phyloP scores from a whole-genome alignment of 2,329 filamentous ascomycete genomes.

The Cordyceps tenuipes region DNA sequence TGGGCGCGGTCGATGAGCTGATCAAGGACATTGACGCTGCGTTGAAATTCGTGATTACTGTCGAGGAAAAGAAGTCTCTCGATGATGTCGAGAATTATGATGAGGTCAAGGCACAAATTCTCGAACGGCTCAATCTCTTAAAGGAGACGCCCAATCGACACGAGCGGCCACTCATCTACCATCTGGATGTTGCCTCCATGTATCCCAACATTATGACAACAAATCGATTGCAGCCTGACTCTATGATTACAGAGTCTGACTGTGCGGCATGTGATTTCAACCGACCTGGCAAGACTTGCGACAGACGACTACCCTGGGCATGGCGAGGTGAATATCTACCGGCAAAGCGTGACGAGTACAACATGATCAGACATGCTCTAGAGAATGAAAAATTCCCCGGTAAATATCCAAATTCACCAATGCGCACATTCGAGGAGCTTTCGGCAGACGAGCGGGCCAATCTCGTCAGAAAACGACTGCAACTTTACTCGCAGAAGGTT shows the following conservation, averaged over 20 bases:
- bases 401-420: slow-evolving; percentile 60
- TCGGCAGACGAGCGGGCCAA: slow-evolving; percentile 71
- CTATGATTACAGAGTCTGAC: slow-evolving; percentile 95
- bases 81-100: slow-evolving; percentile 76
- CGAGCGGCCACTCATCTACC: slow-evolving; percentile 88
- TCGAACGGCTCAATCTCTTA: slow-evolving; percentile 58
- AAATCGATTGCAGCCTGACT: slow-evolving; percentile 92
- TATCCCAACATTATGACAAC: slow-evolving; percentile 99
- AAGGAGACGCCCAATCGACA: slow-evolving; percentile 76
- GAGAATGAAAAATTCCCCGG: slow-evolving; percentile 91
- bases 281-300: slow-evolving; percentile 91
- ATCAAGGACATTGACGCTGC: slow-evolving; percentile 80
- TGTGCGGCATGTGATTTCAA: slow-evolving; percentile 99
- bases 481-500: slow-evolving; percentile 94
- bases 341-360: slow-evolving; percentile 95
- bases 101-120: slow-evolving; percentile 77
- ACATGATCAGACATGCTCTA: slow-evolving; percentile 90
- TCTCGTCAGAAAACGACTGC: slow-evolving; percentile 77
- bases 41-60: slow-evolving; percentile 74
- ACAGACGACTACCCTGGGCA: slow-evolving; percentile 88
- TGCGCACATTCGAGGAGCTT: slow-evolving; percentile 72
- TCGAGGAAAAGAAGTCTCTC: slow-evolving; percentile 75
- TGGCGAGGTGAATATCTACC: slow-evolving; percentile 98
- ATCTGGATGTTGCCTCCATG: slow-evolving; percentile 98
- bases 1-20: slow-evolving; percentile 82